Conservation (phyloP, 208 protist genomes). For the Angomonas deanei region DNA sequence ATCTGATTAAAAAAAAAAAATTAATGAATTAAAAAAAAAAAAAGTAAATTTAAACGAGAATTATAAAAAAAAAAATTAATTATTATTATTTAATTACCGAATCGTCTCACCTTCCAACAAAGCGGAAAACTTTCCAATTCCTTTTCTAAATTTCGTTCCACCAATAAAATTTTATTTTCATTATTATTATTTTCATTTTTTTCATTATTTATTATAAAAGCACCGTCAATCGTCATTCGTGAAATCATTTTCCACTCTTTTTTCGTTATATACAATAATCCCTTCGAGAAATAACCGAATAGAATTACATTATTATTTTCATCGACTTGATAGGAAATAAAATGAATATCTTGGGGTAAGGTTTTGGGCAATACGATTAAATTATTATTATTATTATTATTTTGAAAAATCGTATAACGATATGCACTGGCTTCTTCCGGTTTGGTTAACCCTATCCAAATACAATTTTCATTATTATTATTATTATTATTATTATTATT, state of each 20-base stretch:
- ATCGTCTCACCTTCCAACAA: constrained; percentile 87
- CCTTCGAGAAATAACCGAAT: constrained; percentile 68
- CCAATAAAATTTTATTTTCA: constrained; percentile 46
- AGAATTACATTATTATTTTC: neutral
- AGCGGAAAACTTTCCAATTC: constrained; percentile 73
- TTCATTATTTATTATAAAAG: constrained; percentile 46
- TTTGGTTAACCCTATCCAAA: too few species aligned
- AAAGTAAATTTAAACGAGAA: constrained; percentile 11
- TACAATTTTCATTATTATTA: too few species aligned
- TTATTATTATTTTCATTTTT: constrained; percentile 1
- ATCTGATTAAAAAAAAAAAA: too few species aligned
- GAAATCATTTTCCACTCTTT: constrained; percentile 65
- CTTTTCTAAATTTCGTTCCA: constrained; percentile 82
- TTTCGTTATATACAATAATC: constrained; percentile 42
- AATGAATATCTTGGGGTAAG: constrained; percentile 41
- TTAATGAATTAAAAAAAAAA: constrained; percentile 2
- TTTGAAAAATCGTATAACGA: too few species aligned
- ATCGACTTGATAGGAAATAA: constrained; percentile 8
- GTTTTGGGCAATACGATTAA: constrained; percentile 12
- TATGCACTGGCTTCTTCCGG: too few species aligned
- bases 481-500: too few species aligned
- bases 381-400: too few species aligned
- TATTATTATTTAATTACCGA: constrained; percentile 64
- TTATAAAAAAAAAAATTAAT: constrained; percentile 6
- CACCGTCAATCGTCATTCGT: constrained; percentile 58